Base-by-base conservation (phyloP, 208 protist genomes). In the Crithidia expoeki region DNA sequence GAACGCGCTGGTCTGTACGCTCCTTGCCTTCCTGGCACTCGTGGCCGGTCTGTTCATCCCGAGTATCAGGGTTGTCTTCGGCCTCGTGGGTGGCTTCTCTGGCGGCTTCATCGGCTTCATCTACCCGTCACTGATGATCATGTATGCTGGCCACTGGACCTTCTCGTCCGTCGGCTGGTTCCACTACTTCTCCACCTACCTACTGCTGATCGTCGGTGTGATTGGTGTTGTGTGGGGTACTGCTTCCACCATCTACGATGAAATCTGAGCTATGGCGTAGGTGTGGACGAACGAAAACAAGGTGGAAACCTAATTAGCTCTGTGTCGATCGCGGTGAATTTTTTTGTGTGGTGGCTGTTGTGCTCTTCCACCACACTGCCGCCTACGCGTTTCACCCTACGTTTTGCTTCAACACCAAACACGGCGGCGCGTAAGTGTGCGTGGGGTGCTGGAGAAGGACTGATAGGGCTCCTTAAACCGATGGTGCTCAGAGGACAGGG, bases 21-120 rank as follows among this genome's bases (percentile, higher is more conserved):
- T 63, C 25, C 32, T 92, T 30, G 80, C 86, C 5, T 14, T 75
- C 4, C 28, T 61, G 2, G 58, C 86, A 3, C 74, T 94, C 6
- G 51, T 93, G n/a, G 47, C 57, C 1, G 90, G 86, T 21, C 78
- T 96, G 4, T 89, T 94, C 46, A 89, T 96, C 47, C 88, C 88
- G 11, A 67, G 74, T 44, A 81, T 96, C 30, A 84, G 71, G 33
- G 64, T 85, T 14, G 84, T 92, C 36, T 94, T 96, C 72, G 84
- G 83, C 28, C 79, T 94, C 10, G 63, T 94, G 30, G 91, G 91
- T 19, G 70, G 76, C 42, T 70, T 94, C 38, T 89, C 71, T 42
- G 84, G 86, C 49, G 85, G 85, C 16, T 90, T 85, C 62, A 80
- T 96, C 40, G 83, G 80, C 33, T 96, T 87, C 49, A 67, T 94